Conservation (phyloP, 257 asterid species). For the Ilex aquifolium region DNA sequence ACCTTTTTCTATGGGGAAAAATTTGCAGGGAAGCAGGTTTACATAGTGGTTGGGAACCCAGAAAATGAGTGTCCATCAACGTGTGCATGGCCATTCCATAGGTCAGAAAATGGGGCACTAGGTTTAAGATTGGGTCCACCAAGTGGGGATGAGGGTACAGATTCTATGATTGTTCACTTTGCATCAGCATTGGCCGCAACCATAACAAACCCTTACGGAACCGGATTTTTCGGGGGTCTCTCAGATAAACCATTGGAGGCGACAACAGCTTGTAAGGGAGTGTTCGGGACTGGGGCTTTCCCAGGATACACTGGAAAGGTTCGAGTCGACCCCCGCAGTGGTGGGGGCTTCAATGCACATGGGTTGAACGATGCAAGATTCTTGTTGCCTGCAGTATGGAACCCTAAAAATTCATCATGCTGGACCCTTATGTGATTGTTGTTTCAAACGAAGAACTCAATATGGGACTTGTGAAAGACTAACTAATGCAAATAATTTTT, state of each 20-base stretch:
- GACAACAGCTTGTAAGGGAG: not conserved
- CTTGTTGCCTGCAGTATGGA: conserved; percentile 10
- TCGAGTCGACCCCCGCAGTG: conserved; percentile 5
- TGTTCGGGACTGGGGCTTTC: conserved; percentile 2
- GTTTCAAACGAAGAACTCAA: too few species aligned
- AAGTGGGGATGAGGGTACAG: not conserved
- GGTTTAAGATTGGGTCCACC: conserved; percentile 5
- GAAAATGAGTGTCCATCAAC: not conserved
- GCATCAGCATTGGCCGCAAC: conserved; percentile 15
- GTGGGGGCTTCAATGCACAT: conserved; percentile 9
- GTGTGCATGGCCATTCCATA: conserved; percentile 10
- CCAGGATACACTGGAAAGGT: conserved; percentile 10
- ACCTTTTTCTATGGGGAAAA: not conserved
- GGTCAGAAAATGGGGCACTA: not conserved
- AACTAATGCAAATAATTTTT: too few species aligned
- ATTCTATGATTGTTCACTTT: conserved; percentile 3
- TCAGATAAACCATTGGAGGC: not conserved
- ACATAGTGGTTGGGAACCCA: conserved; percentile 5
- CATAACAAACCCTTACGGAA: conserved; percentile 5
- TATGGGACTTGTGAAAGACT: too few species aligned
- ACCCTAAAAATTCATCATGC: conserved; percentile 1
- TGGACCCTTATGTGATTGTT: conserved; percentile 7
- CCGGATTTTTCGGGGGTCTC: conserved; percentile 3
- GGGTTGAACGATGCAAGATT: conserved; percentile 7
- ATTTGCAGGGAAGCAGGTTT: not conserved